Percentiles rank a stretch among this genome's conserved stretches.
phyloP scores from a whole-genome alignment of 2,329 filamentous ascomycete genomes.

The Phaeosphaeriaceae sp. region DNA sequence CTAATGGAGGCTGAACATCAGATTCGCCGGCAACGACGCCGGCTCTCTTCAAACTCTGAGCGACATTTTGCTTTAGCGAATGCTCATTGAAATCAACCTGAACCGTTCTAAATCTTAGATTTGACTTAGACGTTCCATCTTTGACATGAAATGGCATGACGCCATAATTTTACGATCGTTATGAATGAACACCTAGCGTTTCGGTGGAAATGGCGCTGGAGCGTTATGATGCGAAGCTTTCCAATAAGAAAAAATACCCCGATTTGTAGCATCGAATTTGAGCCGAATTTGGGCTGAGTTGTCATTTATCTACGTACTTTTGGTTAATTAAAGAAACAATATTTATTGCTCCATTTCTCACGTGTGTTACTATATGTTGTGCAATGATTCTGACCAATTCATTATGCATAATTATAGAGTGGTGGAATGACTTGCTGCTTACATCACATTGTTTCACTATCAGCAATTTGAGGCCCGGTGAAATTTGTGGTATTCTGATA shows the following conservation, averaged over 20 bases:
- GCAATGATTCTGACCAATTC: too few species aligned
- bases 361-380: too few species aligned
- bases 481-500: background rate
- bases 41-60: slow-evolving; percentile 44
- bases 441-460: too few species aligned
- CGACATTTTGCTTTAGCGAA: slow-evolving; percentile 45
- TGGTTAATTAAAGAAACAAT: too few species aligned
- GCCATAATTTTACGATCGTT: slow-evolving; percentile 4
- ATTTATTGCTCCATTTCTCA: too few species aligned
- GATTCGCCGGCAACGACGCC: slow-evolving; percentile 51
- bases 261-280: slow-evolving; percentile 14
- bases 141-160: background rate
- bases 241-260: slow-evolving; percentile 38
- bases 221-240: slow-evolving; percentile 38
- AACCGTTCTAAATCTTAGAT: slow-evolving; percentile 38
- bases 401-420: too few species aligned
- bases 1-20: slow-evolving; percentile 62
- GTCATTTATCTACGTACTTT: too few species aligned
- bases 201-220: slow-evolving; percentile 20
- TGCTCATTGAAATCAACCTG: slow-evolving; percentile 39
- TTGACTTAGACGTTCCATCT: slow-evolving; percentile 6
- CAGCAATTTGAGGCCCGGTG: background rate
- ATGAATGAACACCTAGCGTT: slow-evolving; percentile 5
- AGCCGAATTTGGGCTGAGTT: background rate
- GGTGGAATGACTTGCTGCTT: too few species aligned